Percentiles rank a stretch among this genome's conserved stretches.
Conservation (phyloP, 192 early-diverging fungal genomes). For the Linnemannia exigua region DNA sequence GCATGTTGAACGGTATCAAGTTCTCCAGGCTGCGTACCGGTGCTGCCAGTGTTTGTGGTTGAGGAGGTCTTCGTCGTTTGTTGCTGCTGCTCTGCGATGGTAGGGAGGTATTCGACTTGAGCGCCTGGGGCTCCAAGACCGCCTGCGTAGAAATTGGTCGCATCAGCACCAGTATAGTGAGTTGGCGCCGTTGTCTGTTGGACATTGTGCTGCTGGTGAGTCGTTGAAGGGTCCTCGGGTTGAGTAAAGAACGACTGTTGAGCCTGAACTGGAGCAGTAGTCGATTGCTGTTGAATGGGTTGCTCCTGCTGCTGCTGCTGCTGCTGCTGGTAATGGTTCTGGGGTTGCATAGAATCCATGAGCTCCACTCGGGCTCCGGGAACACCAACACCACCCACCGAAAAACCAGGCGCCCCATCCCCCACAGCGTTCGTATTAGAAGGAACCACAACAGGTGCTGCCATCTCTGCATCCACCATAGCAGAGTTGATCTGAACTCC, state of each 20-base stretch:
- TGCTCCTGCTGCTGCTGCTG: not conserved
- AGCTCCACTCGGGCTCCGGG: conserved; percentile 15
- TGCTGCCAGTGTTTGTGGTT: not conserved
- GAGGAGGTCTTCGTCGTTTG: not conserved
- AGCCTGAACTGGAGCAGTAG: not conserved
- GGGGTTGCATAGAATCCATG: not conserved
- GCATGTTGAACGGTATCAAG: conserved; percentile 13
- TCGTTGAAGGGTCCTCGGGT: not conserved
- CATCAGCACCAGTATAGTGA: not conserved
- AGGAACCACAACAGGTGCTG: not conserved
- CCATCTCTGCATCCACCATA: not conserved
- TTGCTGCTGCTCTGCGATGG: not conserved
- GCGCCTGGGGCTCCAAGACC: not conserved
- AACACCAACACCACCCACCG: conserved; percentile 24
- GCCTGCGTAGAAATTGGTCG: not conserved
- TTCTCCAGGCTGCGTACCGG: not conserved
- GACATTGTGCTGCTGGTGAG: not conserved
- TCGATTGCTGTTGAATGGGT: not conserved
- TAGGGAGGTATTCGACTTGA: not conserved
- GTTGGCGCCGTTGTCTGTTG: not conserved
- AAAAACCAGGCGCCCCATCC: conserved; percentile 3
- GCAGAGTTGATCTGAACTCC: not conserved
- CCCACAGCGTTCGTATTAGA: conserved; percentile 6
- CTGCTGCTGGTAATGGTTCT: not conserved
- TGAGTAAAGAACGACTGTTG: not conserved